Evolutionary conservation across 1,284 basidiomycete genomes (phyloP), one percentile per base, ranked within the genome.

Genomic region (Cryptococcus sp.): DNA sequence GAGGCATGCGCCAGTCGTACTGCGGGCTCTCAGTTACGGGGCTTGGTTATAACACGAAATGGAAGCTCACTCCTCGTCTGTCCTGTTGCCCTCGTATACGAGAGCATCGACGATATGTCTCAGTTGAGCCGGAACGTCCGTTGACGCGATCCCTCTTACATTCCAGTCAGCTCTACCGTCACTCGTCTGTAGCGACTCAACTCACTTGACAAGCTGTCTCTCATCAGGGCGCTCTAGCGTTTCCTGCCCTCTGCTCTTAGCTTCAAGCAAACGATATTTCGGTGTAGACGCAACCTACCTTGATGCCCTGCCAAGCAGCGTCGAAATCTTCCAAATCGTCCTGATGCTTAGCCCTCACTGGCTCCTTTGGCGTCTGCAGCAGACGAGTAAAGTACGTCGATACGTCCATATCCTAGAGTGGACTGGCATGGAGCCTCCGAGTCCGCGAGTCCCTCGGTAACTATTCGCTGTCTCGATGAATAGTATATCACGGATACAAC

Each of bases 61-160:
- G 17, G 17, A 3, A 41, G 83, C 88, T 67, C 78, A 93, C 90
- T 90, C 90, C 79, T 90, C 89, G 68, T 93, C 90, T 19, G 84
- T 85, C 61, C 87, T 82, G 17, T 88, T 88, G 23, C 88, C 88
- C 76, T 96, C 93, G 81, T 87, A 86, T 17, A 95, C 90, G 47
- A 97, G 82, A 3, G 89, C 83, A 75, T 94, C 90, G 3, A 93
- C 88, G 82, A 97, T 88, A n/a, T 86, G 85, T 70, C 87, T 84
- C 17, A 97, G 81, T 60, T 87, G 85, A 6, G 77, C 80, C 10
- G 93, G 91, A 0, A 95, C 90, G 75, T 87, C 84, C 1, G 93
- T 95, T 11, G 87, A 85, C 42, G 81, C 80, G 69, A 97, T 93
- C 4, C 93, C 93, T 69, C 85, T 86, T 30, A 10, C 5, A 43